Evolutionary conservation across 208 protist species (phyloP), one percentile per base, ranked within the genome.

Genomic region (Trypanosoma cruzi): DNA sequence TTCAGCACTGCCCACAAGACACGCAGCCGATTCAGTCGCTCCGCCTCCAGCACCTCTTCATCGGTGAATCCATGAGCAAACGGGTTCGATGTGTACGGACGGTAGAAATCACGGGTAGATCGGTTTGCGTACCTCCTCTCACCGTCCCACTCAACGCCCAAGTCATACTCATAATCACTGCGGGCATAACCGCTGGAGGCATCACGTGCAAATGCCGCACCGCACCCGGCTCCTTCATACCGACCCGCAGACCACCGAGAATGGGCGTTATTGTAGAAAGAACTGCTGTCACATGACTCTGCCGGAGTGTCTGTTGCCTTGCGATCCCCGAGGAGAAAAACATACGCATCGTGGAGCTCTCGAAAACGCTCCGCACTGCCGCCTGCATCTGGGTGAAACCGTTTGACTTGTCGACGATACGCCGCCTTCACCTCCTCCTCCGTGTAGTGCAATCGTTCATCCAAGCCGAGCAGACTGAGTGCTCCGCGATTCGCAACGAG

Each of bases 81-180:
- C 5, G 70, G 77, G 55, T 71, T 71, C 0, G 78, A 80, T 31
- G 68, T 69, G 71, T 87, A 82, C 14, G 67, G 58, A 8, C 82
- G 75, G 64, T 82, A 82, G 48, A 84, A 84, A 53, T 77, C 64
- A 14, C 76, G 68, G 11, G 78, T 85, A 6, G 76, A 80, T 24
- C 71, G 64, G 56, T 88, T 88, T 26, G 57, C 61, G 53, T 57
- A 34, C 26, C 63, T 57, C 20, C 24, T 37, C 22, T 28, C 42
- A 31, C 54, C 63, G 22, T 65, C 34, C 44, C 44, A 31, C 26
- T 13, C 50, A 34, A 31, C 58, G 36, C 56, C 66, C 63, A 71
- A 80, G 64, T 66, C 68, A 55, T n/a, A n/a, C n/a, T 58, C 66
- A 40, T 57, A 53, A 10, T 53, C 13, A 40, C 4, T 44, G 37